Percentiles rank a stretch among this genome's conserved stretches.
Conservation (phyloP, 2,329 filamentous ascomycete species). For the Hortaea sp. region DNA sequence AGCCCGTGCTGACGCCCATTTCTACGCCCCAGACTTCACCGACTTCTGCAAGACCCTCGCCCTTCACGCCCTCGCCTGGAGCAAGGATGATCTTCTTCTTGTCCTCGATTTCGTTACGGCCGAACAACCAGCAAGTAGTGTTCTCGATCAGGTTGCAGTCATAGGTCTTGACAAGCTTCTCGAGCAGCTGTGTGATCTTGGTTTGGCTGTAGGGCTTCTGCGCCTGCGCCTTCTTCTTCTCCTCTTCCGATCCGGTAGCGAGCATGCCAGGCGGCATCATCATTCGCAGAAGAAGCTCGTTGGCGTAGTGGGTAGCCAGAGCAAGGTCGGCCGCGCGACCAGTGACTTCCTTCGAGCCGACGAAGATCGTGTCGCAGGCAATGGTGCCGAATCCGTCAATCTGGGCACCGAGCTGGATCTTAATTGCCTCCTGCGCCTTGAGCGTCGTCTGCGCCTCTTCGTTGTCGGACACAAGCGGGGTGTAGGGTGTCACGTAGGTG, state of each 20-base stretch:
- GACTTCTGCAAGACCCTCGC: constrained; percentile 78
- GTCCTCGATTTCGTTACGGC: constrained; percentile 93
- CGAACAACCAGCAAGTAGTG: constrained; percentile 95
- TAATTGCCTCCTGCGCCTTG: constrained; percentile 78
- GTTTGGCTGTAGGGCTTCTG: constrained; percentile 74
- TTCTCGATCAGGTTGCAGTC: constrained; percentile 91
- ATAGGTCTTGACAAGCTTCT: constrained; percentile 86
- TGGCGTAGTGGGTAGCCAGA: constrained; percentile 86
- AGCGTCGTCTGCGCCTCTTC: constrained; percentile 72
- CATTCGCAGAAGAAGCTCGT: constrained; percentile 83
- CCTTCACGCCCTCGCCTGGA: constrained; percentile 76
- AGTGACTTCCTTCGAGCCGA: constrained; percentile 49
- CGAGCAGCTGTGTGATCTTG: constrained; percentile 76
- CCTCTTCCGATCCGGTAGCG: constrained; percentile 75
- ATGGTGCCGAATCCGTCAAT: constrained; percentile 96
- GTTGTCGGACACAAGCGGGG: constrained; percentile 75
- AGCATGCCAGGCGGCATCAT: constrained; percentile 87
- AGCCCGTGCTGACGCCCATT: constrained; percentile 80
- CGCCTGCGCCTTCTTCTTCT: constrained; percentile 78
- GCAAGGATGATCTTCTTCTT: constrained; percentile 96
- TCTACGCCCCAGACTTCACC: constrained; percentile 98
- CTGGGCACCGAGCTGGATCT: constrained; percentile 98
- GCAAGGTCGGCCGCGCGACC: constrained; percentile 79
- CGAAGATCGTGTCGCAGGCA: constrained; percentile 83
- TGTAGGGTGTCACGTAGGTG: constrained; percentile 93